Conservation (phyloP, 2,329 filamentous ascomycete genomes). For the Xylariales sp. region DNA sequence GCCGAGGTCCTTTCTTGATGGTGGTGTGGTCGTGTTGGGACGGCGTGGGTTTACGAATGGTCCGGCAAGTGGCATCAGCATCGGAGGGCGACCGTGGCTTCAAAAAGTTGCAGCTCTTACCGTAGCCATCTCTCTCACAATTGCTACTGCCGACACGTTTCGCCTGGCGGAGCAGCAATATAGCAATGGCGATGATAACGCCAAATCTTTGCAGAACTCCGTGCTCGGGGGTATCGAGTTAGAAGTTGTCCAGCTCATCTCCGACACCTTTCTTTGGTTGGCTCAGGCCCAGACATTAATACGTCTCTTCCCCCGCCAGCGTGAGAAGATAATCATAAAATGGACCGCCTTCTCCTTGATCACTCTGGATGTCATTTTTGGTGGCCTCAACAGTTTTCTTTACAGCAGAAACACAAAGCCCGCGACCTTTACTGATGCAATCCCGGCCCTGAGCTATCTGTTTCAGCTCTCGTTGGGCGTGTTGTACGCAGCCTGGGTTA, state of each 20-base stretch:
- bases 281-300: constrained; percentile 97
- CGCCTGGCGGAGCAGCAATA: constrained; percentile 81
- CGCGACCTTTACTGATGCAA: constrained; percentile 77
- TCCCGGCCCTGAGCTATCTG: constrained; percentile 86
- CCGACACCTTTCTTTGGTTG: constrained; percentile 94
- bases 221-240: constrained; percentile 84
- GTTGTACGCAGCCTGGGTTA: constrained; percentile 87
- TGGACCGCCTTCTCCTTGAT: constrained; percentile 97
- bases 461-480: constrained; percentile 85
- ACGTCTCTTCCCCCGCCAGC: constrained; percentile 88
- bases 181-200: constrained; percentile 72
- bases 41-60: constrained; percentile 81
- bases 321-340: constrained; percentile 97
- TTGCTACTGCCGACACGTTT: constrained; percentile 90
- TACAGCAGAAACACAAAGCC: constrained; percentile 55
- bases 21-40: constrained; percentile 76
- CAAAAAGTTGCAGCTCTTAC: constrained; percentile 77
- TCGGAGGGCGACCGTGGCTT: constrained; percentile 89
- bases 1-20: constrained; percentile 87
- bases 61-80: constrained; percentile 72
- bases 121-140: constrained; percentile 80
- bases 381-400: constrained; percentile 81
- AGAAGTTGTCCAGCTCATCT: constrained; percentile 86
- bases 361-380: constrained; percentile 84
- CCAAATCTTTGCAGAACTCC: constrained; percentile 65